A percentile compares a stretch with the other conserved stretches of the same genome.
These are phyloP conservation scores for Penicillium bovifimosum DNA, from an alignment of 495 filamentous ascomycete genomes.

Conservation along the genomic window DNA sequence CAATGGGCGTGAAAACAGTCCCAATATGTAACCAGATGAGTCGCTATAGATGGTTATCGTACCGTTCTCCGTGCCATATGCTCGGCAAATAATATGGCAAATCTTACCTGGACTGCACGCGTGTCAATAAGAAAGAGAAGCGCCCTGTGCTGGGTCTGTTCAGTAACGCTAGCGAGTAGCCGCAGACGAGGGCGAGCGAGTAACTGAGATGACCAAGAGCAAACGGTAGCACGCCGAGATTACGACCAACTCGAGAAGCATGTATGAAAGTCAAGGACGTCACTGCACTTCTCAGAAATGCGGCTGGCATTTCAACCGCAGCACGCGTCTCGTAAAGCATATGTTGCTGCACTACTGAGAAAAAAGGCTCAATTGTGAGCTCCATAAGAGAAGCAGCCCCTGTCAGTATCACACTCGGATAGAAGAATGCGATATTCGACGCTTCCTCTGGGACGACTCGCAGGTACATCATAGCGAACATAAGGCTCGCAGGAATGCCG, in stretches of 20 bases:
- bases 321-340: conserved; percentile 76
- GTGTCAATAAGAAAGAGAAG: conserved; percentile 53
- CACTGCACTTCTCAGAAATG: conserved; percentile 65
- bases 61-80: not conserved
- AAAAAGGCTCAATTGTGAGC: conserved; percentile 76
- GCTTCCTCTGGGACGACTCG: conserved; percentile 50
- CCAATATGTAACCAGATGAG: conserved; percentile 45
- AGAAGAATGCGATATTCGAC: conserved; percentile 54
- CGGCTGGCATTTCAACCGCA: conserved; percentile 70
- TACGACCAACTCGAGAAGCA: conserved; percentile 39
- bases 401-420: conserved; percentile 59
- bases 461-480: conserved; percentile 62
- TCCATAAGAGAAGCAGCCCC: conserved; percentile 73
- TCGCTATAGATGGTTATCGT: conserved; percentile 16
- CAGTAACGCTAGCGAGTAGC: conserved; percentile 55
- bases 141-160: conserved; percentile 36
- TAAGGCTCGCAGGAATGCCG: conserved; percentile 56
- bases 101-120: conserved; percentile 42
- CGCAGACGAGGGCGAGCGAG: conserved; percentile 56
- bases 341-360: conserved; percentile 73
- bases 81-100: not conserved
- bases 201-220: conserved; percentile 82
- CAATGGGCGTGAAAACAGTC: conserved; percentile 62
- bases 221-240: conserved; percentile 78
- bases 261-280: conserved; percentile 63